Conservation (phyloP, 2,329 filamentous ascomycete genomes). For the Periconia sp. region DNA sequence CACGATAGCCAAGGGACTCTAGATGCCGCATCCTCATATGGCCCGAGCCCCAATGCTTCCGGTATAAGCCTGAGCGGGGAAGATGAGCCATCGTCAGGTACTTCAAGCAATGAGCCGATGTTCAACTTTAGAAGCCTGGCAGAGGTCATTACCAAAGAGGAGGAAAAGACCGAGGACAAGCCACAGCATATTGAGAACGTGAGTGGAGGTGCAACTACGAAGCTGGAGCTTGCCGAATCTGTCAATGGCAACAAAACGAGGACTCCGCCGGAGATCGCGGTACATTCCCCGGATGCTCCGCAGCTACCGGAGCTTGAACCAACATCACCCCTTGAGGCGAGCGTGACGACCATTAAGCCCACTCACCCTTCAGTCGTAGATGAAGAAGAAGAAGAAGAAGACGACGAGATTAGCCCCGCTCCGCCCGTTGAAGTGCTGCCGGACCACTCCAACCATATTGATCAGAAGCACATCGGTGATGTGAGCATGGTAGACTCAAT, state of each 20-base stretch:
- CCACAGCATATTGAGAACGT: constrained; percentile 50
- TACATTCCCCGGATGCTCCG: constrained; percentile 13
- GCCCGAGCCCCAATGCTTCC: constrained; percentile 60
- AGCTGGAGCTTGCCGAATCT: constrained; percentile 8
- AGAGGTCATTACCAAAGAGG: constrained; percentile 77
- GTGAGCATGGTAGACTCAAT: constrained; percentile 34
- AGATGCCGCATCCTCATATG: constrained; percentile 52
- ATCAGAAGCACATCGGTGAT: constrained; percentile 43
- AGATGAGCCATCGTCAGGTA: constrained; percentile 42
- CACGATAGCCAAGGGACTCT: constrained; percentile 34
- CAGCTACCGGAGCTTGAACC: constrained; percentile 12
- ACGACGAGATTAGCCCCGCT: constrained; percentile 33
- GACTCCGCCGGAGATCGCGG: constrained; percentile 16
- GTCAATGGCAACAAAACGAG: constrained; percentile 28
- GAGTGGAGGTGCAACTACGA: constrained; percentile 9
- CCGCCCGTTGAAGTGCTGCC: constrained; percentile 29
- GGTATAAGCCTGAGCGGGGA: constrained; percentile 51
- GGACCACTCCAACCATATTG: constrained; percentile 26
- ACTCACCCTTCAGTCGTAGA: constrained; percentile 15
- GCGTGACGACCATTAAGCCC: constrained; percentile 36
- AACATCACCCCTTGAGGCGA: constrained; percentile 27
- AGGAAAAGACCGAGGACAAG: constrained; percentile 50
- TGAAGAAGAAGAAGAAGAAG: constrained; percentile 33
- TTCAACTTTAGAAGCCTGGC: constrained; percentile 91
- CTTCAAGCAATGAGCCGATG: constrained; percentile 72